These are phyloP conservation scores for Aspergillus quadrilineatus DNA, from an alignment of 2,329 filamentous ascomycete species.

Conservation along the genomic window DNA sequence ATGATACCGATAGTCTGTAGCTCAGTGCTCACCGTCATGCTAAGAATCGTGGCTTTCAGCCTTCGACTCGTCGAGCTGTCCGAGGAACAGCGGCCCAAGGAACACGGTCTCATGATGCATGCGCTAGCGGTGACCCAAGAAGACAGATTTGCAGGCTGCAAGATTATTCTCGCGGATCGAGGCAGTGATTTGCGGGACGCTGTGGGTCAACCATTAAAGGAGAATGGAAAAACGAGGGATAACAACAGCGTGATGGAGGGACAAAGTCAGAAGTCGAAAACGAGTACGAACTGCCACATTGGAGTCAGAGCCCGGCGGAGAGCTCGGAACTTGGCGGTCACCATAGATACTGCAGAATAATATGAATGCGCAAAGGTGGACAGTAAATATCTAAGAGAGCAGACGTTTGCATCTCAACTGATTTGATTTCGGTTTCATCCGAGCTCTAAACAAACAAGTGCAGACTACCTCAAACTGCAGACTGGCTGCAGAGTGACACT, in stretches of 20 bases:
- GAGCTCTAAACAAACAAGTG: background rate
- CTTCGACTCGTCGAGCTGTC: background rate
- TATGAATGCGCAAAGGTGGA: no score
- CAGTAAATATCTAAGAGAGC: no score
- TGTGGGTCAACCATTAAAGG: background rate
- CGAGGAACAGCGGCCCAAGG: background rate
- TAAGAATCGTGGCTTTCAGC: conserved; percentile 2
- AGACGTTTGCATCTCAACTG: no score
- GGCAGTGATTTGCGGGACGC: background rate
- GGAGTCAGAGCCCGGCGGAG: background rate
- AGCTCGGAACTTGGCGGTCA: background rate
- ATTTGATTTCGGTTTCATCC: no score
- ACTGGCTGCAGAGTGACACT: no score
- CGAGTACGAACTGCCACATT: background rate
- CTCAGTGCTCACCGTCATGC: background rate
- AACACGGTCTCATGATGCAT: background rate
- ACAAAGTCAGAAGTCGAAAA: background rate
- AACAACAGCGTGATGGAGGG: background rate
- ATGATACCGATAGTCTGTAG: background rate
- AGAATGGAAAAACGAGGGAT: background rate
- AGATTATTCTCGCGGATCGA: background rate
- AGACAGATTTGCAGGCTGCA: conserved; percentile 1
- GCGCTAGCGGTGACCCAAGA: background rate
- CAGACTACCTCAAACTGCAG: background rate
- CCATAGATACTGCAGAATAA: no score